Evolutionary conservation across 2,329 filamentous ascomycete genomes (phyloP), one percentile per base, ranked within the genome.

Genomic region (Apiospora malaysiana): DNA sequence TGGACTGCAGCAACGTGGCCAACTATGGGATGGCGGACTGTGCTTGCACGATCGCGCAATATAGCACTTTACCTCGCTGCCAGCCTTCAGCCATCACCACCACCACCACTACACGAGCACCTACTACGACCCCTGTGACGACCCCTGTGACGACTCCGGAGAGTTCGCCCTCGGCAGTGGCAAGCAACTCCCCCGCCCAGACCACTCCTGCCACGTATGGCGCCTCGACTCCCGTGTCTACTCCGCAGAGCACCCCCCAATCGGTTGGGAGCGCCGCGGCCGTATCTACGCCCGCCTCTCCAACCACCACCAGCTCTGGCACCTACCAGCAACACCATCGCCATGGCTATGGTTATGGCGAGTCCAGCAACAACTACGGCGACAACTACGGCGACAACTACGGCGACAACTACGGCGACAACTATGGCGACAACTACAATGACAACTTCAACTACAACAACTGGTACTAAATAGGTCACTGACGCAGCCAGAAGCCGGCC

Each of bases 61-160:
- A 63, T 37, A 63, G 56, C 5, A 40, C 27, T 40, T n/a, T 63
- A 27, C 16, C 56, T 63, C 56, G 56, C 18, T 63, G 56, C 56
- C 56, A 63, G 32, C 18, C 32, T 21, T 63, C 56, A 9, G 40
- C 56, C 40, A 63, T 21, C 9, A 63, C 56, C 4, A n/a, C 10
- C 4, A n/a, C 10, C 8, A 63, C 21, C 9, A n/a, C 56, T 14
- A 40, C 56, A 14, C 56, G 9, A 12, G 25, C 56, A 40, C 32
- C 56, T 21, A 21, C 32, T 14, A 12, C 32, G 21, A 63, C 56
- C 18, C 27, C 56, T 40, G 56, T 10, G 27, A n/a, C 32, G 27
- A 59, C 16, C 8, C 49, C 49, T 10, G 49, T 14, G 18, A 37
- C 27, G 25, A 21, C 32, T 8, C 42, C 12, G 42, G 12, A 45